Evolutionary conservation across 148 eudicot species (phyloP), one percentile per base, ranked within the genome.

Genomic region (Diospyros lotus): DNA sequence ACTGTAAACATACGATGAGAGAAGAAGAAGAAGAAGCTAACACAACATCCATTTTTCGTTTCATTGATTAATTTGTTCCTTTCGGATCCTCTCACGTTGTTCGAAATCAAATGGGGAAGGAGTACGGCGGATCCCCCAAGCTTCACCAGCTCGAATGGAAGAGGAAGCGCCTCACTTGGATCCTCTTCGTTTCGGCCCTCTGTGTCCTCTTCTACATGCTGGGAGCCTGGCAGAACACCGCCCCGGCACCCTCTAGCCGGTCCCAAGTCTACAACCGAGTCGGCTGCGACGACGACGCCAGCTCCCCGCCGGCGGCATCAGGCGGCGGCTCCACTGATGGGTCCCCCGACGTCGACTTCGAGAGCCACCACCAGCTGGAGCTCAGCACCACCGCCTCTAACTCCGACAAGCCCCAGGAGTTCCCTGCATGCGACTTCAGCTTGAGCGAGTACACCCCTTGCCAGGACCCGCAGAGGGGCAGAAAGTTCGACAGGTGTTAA

Each of bases 391-490:
- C 6, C 52, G 8, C 6, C 52, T 4, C 6, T 1, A 82, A 18
- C 39, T 69, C 89, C 9, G 71, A 79, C 52, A 40, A 40, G 3
- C 10, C 65, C 38, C 72, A 84, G 52, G 80, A 80, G 41, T 80
- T 91, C 71, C 88, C 87, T 1, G 79, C 95, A 0, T 95, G 98
- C 79, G 87, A 91, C 45, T 79, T 90, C 82, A 70, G 84, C 12
- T 89, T 63, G 44, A 85, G 89, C 11, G 98, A 95, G 60, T 92
- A 92, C 83, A 92, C 97, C 5, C 98, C 98, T 0, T 95, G 98
- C 63, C 91, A 95, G 60, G 86, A 90, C 73, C 86, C 84, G 0
- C 48, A 72, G 1, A 90, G 98, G 75, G 92, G 96, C 5, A 83
- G 92, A 80, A 89, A 84, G 68, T 95, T 89, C 9, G 93, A 87